Evolutionary conservation across 345 rosid genomes (phyloP).

Genomic region (Euphorbia pulcherrima): DNA sequence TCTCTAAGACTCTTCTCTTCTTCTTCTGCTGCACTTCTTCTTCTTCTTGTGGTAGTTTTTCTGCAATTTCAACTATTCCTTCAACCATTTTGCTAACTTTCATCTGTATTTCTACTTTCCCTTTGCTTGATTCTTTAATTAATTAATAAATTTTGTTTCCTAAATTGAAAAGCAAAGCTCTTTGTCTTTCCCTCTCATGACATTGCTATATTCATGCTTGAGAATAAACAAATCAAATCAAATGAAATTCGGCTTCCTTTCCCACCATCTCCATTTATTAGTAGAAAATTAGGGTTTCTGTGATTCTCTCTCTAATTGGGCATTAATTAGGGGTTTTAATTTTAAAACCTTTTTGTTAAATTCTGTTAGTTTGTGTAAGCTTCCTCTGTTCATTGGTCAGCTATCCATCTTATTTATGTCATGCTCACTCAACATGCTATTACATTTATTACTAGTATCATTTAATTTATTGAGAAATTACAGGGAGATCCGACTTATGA

Average conservation of each 20-base stretch:
- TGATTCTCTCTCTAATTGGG: not conserved
- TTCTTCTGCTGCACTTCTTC: constrained; percentile 4
- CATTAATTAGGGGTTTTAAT: not conserved
- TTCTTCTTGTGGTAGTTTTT: constrained; percentile 11
- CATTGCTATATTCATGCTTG: no score
- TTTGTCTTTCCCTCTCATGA: not conserved
- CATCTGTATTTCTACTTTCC: not conserved
- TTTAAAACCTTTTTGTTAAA: not conserved
- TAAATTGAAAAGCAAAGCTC: constrained; percentile 5
- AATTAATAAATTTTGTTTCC: not conserved
- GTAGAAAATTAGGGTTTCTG: constrained; percentile 16
- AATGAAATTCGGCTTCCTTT: not conserved
- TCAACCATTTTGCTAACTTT: constrained; percentile 13
- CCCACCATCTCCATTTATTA: not conserved
- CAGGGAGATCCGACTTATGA: no score
- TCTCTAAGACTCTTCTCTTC: constrained; percentile 29
- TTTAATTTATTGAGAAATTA: no score
- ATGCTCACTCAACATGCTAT: not conserved
- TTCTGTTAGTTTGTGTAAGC: constrained; percentile 4
- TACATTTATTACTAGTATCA: no score
- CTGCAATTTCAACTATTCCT: constrained; percentile 8
- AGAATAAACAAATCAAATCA: not conserved
- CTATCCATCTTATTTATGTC: not conserved
- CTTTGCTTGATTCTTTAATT: no score
- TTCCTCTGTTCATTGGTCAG: constrained; percentile 12